phyloP scores from a whole-genome alignment of 768 basidiomycete species.

The button mushroom (Agaricus bisporus) region DNA sequence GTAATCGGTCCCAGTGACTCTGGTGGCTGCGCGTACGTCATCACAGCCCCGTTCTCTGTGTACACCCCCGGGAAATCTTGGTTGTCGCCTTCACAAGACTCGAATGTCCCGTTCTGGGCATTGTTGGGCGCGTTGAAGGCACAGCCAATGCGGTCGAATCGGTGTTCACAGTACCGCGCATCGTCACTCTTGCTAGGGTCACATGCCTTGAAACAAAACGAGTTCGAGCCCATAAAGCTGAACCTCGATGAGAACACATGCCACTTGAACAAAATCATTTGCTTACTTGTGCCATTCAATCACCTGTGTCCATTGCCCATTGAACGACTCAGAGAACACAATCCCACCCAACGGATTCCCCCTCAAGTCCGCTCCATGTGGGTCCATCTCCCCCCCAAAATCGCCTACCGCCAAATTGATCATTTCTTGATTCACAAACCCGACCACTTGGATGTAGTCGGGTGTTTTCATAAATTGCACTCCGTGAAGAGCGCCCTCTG shows the following conservation, averaged over 20 bases:
- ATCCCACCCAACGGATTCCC: conserved; percentile 65
- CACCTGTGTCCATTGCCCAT: conserved; percentile 34
- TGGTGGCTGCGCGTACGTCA: conserved; percentile 36
- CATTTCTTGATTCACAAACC: conserved; percentile 50
- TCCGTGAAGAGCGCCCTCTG: conserved; percentile 53
- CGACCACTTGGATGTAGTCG: conserved; percentile 59
- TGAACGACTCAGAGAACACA: conserved; percentile 14
- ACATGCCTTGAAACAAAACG: conserved; percentile 11
- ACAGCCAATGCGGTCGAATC: conserved; percentile 69
- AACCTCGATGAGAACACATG: background rate
- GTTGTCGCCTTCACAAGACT: conserved; percentile 54
- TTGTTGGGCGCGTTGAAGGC: conserved; percentile 64
- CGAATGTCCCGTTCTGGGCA: conserved; percentile 52
- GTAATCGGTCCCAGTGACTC: conserved; percentile 30
- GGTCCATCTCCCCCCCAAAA: conserved; percentile 74
- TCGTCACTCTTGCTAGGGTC: conserved; percentile 29
- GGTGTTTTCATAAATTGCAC: conserved; percentile 61
- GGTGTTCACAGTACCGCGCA: conserved; percentile 56
- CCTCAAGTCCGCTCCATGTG: conserved; percentile 58
- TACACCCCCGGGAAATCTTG: conserved; percentile 53
- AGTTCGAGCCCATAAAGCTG: conserved; percentile 2
- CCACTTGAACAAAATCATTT: background rate
- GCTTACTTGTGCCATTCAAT: conserved; percentile 51
- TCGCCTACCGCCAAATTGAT: conserved; percentile 52
- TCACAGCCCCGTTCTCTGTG: conserved; percentile 19